Percentiles rank a stretch among this genome's conserved stretches.
Conservation (phyloP, 2,329 filamentous ascomycete genomes). For the Cordyceps cicadae region DNA sequence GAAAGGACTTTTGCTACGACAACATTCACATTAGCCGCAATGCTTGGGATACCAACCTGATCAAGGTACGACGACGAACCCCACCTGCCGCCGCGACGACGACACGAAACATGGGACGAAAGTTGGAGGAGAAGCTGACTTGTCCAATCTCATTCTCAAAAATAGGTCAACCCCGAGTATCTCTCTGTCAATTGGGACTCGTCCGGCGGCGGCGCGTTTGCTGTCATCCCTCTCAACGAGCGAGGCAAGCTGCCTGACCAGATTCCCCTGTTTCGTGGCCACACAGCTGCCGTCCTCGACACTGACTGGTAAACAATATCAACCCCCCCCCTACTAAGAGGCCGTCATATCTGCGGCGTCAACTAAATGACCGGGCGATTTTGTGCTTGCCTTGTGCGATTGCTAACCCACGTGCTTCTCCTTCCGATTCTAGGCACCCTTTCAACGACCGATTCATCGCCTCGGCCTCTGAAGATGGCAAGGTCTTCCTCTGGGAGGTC, state of each 20-base stretch:
- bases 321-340: conserved; percentile 15
- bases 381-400: background rate
- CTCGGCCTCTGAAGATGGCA: conserved; percentile 92
- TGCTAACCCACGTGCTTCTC: background rate
- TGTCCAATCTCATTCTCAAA: conserved; percentile 14
- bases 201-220: conserved; percentile 90
- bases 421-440: conserved; percentile 60
- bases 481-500: conserved; percentile 94
- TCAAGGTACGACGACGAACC: conserved; percentile 59
- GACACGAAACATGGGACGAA: background rate
- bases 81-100: background rate
- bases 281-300: conserved; percentile 91
- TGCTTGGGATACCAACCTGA: conserved; percentile 97
- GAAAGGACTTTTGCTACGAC: conserved; percentile 98
- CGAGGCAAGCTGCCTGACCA: conserved; percentile 84
- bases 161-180: conserved; percentile 87
- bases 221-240: conserved; percentile 86
- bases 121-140: conserved; percentile 14
- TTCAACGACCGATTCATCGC: conserved; percentile 92
- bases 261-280: conserved; percentile 89
- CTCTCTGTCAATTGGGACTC: conserved; percentile 98
- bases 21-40: conserved; percentile 95
- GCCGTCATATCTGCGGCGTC: background rate
- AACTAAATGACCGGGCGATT: background rate
- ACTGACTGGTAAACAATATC: conserved; percentile 71